A percentile compares a stretch with the other conserved stretches of the same genome.
These are phyloP conservation scores for Pestalotiopsis sp. DNA, from an alignment of 2,329 filamentous ascomycete species.

Conservation along the genomic window DNA sequence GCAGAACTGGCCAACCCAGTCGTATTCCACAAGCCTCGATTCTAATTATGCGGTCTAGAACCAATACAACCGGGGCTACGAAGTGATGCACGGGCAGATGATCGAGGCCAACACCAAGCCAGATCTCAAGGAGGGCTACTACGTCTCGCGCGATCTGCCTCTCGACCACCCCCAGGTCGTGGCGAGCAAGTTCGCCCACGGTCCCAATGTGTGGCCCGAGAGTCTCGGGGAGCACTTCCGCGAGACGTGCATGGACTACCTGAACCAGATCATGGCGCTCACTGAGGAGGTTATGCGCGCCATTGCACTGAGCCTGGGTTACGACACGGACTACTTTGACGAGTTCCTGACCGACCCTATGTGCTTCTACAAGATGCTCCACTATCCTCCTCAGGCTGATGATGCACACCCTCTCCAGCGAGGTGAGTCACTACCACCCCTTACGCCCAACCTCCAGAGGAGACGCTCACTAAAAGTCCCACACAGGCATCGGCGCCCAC, in stretches of 20 bases:
- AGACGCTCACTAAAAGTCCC: not conserved
- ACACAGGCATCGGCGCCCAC: slow-evolving; percentile 22
- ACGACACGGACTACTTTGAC: slow-evolving; percentile 6
- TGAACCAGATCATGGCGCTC: not conserved
- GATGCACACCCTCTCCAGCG: not conserved
- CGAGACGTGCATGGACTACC: slow-evolving; percentile 6
- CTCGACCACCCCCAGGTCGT: not conserved
- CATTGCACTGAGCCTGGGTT: not conserved
- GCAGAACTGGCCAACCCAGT: not conserved
- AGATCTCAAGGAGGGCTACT: slow-evolving; percentile 13
- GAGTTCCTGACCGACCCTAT: slow-evolving; percentile 9
- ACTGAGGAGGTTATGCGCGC: not conserved
- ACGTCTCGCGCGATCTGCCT: not conserved
- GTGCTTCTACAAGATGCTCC: slow-evolving; percentile 6
- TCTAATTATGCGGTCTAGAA: not conserved
- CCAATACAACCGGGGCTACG: slow-evolving; percentile 12
- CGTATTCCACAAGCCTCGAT: not conserved
- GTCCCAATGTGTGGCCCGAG: slow-evolving; percentile 10
- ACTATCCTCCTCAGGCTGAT: slow-evolving; percentile 4
- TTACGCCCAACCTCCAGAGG: not conserved
- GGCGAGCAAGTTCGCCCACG: slow-evolving; percentile 2
- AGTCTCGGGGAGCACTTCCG: slow-evolving; percentile 1
- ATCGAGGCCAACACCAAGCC: not conserved
- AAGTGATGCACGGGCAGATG: slow-evolving; percentile 1
- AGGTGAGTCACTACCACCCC: not conserved